Conservation (phyloP, 2,329 filamentous ascomycete genomes). For the Pseudonectria buxi region DNA sequence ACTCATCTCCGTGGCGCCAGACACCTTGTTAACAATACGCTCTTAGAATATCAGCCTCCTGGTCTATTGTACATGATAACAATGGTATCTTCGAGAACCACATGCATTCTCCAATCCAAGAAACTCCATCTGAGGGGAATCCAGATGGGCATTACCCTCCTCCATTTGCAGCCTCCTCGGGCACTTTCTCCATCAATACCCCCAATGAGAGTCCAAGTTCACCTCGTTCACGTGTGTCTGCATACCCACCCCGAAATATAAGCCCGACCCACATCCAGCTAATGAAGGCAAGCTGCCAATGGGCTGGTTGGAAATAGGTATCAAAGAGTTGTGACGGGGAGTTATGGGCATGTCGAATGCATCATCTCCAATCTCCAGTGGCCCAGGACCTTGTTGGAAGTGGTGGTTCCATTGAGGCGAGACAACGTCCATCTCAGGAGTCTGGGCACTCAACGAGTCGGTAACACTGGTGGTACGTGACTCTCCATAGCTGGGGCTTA, state of each 20-base stretch:
- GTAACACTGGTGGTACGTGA: constrained; percentile 18
- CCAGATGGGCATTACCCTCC: no score
- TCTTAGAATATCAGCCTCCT: no score
- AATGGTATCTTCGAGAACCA: no score
- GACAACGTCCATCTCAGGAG: constrained; percentile 14
- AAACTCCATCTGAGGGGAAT: no score
- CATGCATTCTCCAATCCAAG: no score
- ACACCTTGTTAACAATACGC: no score
- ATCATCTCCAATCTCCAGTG: constrained; percentile 15
- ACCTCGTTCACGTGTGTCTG: constrained; percentile 2
- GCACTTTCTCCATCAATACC: constrained; percentile 7
- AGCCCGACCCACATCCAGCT: constrained; percentile 1
- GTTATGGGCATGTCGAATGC: constrained; percentile 18
- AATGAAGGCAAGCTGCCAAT: not conserved
- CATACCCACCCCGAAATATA: not conserved
- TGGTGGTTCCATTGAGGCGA: constrained; percentile 16
- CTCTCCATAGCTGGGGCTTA: constrained; percentile 13
- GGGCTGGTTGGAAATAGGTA: constrained; percentile 1
- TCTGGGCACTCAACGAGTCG: constrained; percentile 17
- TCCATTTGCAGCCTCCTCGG: no score
- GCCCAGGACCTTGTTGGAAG: constrained; percentile 13
- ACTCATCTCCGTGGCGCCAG: no score
- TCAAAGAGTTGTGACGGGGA: constrained; percentile 6
- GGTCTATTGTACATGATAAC: no score
- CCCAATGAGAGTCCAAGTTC: constrained; percentile 15